Base-by-base conservation (phyloP, 2,329 filamentous ascomycete species). In the Hypoxylon sp. region DNA sequence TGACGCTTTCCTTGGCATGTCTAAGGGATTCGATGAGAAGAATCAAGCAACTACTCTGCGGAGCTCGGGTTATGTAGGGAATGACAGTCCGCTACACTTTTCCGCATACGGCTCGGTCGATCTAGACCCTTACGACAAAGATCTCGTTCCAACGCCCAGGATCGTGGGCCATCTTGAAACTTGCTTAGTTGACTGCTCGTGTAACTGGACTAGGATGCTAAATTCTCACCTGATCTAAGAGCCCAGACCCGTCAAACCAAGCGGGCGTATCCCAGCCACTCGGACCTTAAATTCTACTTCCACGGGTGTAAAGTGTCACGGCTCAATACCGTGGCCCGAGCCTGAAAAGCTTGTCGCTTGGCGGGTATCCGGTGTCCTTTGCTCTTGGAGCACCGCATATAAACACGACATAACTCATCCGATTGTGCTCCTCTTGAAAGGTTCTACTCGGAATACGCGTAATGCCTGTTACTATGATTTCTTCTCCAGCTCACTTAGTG, bases 191-290 rank as follows among this genome's bases (percentile, higher is more conserved):
- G 21, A 43, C 23, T 23, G 32, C 50, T 53, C 14, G 65, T 65
- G 62, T 39, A 34, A 65, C 65, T 51, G 2, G 16, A 34, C 52
- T 21, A 25, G 48, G 43, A 37, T 16, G 39, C 32, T 16, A 51
- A 30, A 50, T 27, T 14, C 16, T 45, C 54, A 48, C 21, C 25
- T 58, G 51, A 56, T 43, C 32, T 29, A 14, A 12, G 45, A 48
- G 21, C 57, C 50, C 19, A 59, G 39, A 37, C 45, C 63, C 51
- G 27, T 43, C 25, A 46, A 43, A 19, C 32, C 12, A 48, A 58
- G 23, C 19, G 19, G 48, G 47, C 45, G 55, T 65, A 65, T 61
- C 14, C 55, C 45, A 65, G 56, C 67, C 67, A 70, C 47, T 65
- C 61, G 59, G 61, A 53, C 51, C 48, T 51, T 43, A 25, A 50